A percentile compares a stretch with the other conserved stretches of the same genome.
These are phyloP conservation scores for Chlorophyllum brunneum DNA, from an alignment of 768 basidiomycete species.

Conservation along the genomic window DNA sequence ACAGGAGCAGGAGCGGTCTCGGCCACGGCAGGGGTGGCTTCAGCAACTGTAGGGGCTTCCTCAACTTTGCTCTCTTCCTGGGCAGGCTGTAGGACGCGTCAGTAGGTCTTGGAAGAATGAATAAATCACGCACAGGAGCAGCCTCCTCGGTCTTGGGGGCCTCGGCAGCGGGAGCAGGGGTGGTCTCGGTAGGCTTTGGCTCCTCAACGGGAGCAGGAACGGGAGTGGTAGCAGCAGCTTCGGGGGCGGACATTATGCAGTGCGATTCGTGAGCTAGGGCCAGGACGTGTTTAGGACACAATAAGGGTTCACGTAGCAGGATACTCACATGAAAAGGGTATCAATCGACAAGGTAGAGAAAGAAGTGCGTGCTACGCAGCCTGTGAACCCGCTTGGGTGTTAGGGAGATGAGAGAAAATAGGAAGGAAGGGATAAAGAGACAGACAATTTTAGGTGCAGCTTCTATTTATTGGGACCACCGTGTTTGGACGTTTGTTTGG, in stretches of 20 bases:
- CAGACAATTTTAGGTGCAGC: constrained; percentile 30
- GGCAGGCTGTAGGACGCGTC: constrained; percentile 17
- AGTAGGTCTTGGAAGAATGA: background rate
- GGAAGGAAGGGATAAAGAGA: constrained; percentile 53
- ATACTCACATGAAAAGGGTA: constrained; percentile 45
- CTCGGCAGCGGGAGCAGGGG: constrained; percentile 31
- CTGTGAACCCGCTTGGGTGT: constrained; percentile 41
- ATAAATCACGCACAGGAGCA: constrained; percentile 33
- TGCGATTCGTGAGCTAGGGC: constrained; percentile 51
- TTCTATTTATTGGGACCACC: constrained; percentile 43
- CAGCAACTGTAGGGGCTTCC: constrained; percentile 18
- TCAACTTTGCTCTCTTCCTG: constrained; percentile 24
- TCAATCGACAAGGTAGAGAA: constrained; percentile 54
- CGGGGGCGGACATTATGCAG: constrained; percentile 83
- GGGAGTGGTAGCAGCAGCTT: constrained; percentile 38
- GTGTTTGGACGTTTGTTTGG: constrained; percentile 43
- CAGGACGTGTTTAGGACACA: constrained; percentile 13
- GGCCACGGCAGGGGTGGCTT: constrained; percentile 20
- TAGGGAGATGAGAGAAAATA: constrained; percentile 44
- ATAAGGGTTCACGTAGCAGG: constrained; percentile 15
- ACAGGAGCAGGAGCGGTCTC: constrained; percentile 19
- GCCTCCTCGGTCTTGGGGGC: constrained; percentile 34
- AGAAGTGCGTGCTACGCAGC: constrained; percentile 51
- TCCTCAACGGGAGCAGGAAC: constrained; percentile 50
- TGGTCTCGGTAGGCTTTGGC: constrained; percentile 27